Evolutionary conservation across 2,329 filamentous ascomycete species (phyloP), one percentile per base, ranked within the genome.

Genomic region (Dothistroma septosporum): DNA sequence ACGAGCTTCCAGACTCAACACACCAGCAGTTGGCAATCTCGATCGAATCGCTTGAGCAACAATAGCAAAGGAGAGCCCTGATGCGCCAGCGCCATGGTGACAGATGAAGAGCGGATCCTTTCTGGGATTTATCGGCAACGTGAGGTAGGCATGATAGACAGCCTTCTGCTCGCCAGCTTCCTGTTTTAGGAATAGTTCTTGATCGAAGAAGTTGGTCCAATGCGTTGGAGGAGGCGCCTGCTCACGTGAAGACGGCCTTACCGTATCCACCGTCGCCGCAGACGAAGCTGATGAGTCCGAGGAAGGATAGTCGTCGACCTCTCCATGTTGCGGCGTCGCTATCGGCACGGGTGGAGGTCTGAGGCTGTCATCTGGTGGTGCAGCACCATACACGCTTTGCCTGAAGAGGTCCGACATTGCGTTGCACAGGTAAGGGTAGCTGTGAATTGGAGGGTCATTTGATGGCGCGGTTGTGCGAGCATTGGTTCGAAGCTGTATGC

Each of bases 21-120:
- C 84, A 0, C 94, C 95, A 2, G 92, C 90, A 7, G 85, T 81
- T 0, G 94, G 91, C 47, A 96, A 80, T 7, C 85, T 81, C 73
- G 88, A 90, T 57, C 87, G 84, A 63, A 97, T 86, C 73, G 95
- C 89, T 49, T 85, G 82, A 2, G 88, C 86, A 62, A 96, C 86
- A 4, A 91, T 82, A 5, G 92, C 92, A 76, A 97, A 99, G 2
- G 92, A 96, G 61, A 97, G 83, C 7, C 90, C 95, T 0, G 92
- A 96, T 4, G 92, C 96, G 16, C 94, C 94, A 46, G 91, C 94
- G 44, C 94, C 94, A 76, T 99, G 94, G 73, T 99, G 94, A 77
- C 90, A 91, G 61, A 97, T 88, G 75, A 99, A 92, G 5, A 99
- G 80, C 0, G 93, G 92, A 0, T 89, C 90, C 63, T 83, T 86